Conservation (phyloP, 306 rosid genomes). For the barrel medic (Medicago truncatula) region MtrunA17r5.0-ANR NC_053045.1:5835501-5836000, state of each 20-base stretch:
- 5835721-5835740: slow-evolving; percentile 8
- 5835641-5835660: slow-evolving; percentile 32
- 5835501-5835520: slow-evolving; percentile 52
- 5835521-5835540: slow-evolving; percentile 29
- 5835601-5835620: background rate
- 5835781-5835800: slow-evolving; percentile 43
- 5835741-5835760: slow-evolving; percentile 29
- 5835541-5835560: slow-evolving; percentile 24
- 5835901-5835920: slow-evolving; percentile 44
- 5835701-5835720: slow-evolving; percentile 28
- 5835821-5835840: slow-evolving; percentile 13
- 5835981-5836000: slow-evolving; percentile 31
- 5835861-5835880: slow-evolving; percentile 39
- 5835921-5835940: slow-evolving; percentile 40
- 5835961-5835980: background rate
- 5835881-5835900: slow-evolving; percentile 34
- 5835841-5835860: slow-evolving; percentile 37
- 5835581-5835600: background rate
- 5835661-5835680: slow-evolving; percentile 36
- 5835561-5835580: slow-evolving; percentile 49
- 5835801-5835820: slow-evolving; percentile 39
- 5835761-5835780: slow-evolving; percentile 52
- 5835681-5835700: slow-evolving; percentile 39
- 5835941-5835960: slow-evolving; percentile 32
- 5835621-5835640: slow-evolving; percentile 34